Evolutionary conservation across 352 stramenopile genomes (phyloP), one percentile per base, ranked within the genome.

Genomic region (Phytopythium montanum): DNA sequence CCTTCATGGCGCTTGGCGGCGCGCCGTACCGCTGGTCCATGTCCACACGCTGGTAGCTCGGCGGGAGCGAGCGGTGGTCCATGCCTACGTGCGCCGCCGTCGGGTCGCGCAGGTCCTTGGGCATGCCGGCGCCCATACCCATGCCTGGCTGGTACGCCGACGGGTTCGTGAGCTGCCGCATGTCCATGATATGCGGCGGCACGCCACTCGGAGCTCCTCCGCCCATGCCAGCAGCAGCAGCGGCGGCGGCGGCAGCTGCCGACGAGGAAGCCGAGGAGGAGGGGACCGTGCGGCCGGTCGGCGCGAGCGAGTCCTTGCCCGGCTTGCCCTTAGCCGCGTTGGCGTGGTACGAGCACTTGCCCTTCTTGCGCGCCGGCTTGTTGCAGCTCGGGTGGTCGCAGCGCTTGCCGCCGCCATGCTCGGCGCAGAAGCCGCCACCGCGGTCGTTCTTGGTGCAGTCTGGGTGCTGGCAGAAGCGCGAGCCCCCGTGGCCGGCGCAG

Each of bases 381-480:
- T 90, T 89, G 72, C 87, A 96, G 33, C 73, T 76, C 4, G 77
- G 51, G 54, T 88, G 65, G 57, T 87, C 79, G 66, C 87, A 96
- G 19, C 86, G 82, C 60, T 92, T 91, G 62, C 86, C 87, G 36
- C 87, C 87, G 51, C 87, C 87, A 61, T 96, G 87, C 53, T 92
- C 79, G 5, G 86, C 86, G 62, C 87, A 96, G 60, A 87, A 95
- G 44, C 87, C 87, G 28, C 86, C 87, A 14, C 87, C 86, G 21
- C 86, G 82, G 62, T 95, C 87, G 60, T 93, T 93, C 70, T 95
- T 95, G 58, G 81, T 91, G 71, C 87, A 96, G 52, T 91, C 85
- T n/a, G 78, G 76, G 56, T 90, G 76, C 66, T 90, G 76, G 71
- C 87, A 96, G 36, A 92, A 88, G 29, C 83, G 81, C 23, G 66